phyloP scores from a whole-genome alignment of 495 filamentous ascomycete genomes.

The Penicillium cosmopolitanum region DNA sequence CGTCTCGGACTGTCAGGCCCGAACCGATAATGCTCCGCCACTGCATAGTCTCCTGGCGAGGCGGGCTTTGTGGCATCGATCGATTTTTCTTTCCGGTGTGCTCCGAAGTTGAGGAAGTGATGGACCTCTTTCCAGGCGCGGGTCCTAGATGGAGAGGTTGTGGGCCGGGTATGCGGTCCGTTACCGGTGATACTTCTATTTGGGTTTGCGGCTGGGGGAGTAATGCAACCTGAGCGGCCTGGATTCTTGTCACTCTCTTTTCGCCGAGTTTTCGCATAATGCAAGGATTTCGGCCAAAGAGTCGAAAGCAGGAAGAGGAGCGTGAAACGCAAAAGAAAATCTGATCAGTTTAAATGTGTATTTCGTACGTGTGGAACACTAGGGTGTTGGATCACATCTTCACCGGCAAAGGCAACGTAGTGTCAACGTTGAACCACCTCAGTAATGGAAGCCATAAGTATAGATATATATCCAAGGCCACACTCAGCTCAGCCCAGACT shows the following conservation, averaged over 20 bases:
- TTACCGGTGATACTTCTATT: no score
- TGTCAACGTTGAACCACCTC: not conserved
- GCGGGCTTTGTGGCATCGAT: constrained; percentile 3
- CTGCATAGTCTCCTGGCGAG: constrained; percentile 10
- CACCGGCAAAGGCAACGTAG: not conserved
- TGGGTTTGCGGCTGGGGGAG: no score
- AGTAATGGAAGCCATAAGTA: not conserved
- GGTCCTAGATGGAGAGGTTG: no score
- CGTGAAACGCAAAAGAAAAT: not conserved
- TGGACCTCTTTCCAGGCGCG: constrained; percentile 1
- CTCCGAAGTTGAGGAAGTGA: constrained; percentile 4
- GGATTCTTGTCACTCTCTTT: no score
- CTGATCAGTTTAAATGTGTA: not conserved
- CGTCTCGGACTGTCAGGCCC: no score
- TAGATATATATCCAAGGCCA: no score
- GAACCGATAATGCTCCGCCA: no score
- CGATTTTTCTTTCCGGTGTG: constrained; percentile 11
- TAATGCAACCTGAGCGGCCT: no score
- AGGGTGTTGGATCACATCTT: not conserved
- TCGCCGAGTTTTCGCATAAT: not conserved
- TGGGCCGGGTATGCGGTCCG: no score
- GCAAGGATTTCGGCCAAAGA: not conserved
- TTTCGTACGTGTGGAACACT: not conserved
- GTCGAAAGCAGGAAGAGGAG: not conserved
- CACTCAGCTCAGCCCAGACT: no score